phyloP scores from a whole-genome alignment of 768 basidiomycete genomes.

The Postia placenta region DNA sequence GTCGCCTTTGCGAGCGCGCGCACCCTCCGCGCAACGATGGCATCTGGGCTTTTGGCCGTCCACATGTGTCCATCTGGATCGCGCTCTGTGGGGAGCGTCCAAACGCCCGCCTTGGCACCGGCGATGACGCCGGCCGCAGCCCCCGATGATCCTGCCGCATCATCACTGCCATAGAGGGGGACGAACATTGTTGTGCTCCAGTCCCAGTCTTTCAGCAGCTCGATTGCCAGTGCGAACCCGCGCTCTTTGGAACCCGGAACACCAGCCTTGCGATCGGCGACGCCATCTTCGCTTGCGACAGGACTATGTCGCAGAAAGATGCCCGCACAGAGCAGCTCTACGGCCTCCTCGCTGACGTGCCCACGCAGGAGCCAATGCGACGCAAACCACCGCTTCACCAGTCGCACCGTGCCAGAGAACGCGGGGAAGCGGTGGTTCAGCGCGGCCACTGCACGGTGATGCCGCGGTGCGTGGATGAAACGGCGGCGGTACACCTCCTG shows the following conservation, averaged over 20 bases:
- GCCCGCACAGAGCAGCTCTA: constrained; percentile 80
- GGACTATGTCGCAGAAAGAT: constrained; percentile 60
- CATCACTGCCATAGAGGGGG: constrained; percentile 54
- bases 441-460: constrained; percentile 78
- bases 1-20: constrained; percentile 72
- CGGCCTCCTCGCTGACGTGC: constrained; percentile 70
- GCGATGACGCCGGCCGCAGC: constrained; percentile 25
- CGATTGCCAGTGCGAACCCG: constrained; percentile 70
- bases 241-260: constrained; percentile 74
- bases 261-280: constrained; percentile 29
- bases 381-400: constrained; percentile 91
- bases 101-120: constrained; percentile 45
- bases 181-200: constrained; percentile 75
- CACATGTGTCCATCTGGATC: constrained; percentile 73
- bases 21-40: constrained; percentile 69
- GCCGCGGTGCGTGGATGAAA: constrained; percentile 76
- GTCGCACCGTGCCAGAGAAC: constrained; percentile 77
- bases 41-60: constrained; percentile 62
- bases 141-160: constrained; percentile 11
- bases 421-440: constrained; percentile 76
- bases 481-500: constrained; percentile 57
- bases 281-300: constrained; percentile 21
- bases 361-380: constrained; percentile 79
- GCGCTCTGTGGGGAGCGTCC: constrained; percentile 74
- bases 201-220: constrained; percentile 75